These are phyloP conservation scores for Sporobolomyces roseus DNA, from an alignment of 768 basidiomycete species.

Conservation along the genomic window DNA sequence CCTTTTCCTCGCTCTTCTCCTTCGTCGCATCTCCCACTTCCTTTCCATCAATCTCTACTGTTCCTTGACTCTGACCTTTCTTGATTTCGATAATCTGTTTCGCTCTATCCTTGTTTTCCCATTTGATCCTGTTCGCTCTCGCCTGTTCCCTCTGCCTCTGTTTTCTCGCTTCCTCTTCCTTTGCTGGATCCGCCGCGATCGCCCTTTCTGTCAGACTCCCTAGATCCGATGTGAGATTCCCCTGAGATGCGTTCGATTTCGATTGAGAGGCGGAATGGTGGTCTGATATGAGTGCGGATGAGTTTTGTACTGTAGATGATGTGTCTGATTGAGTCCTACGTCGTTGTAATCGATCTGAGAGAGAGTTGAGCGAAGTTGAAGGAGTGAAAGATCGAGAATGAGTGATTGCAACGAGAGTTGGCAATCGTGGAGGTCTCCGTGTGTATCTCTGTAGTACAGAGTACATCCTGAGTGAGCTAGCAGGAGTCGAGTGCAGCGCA, in stretches of 20 bases:
- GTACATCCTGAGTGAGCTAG: too few relatives aligned
- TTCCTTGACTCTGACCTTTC: too few relatives aligned
- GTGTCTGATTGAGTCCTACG: too few relatives aligned
- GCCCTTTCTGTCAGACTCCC: not conserved
- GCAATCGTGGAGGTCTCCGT: not conserved
- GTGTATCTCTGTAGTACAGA: not conserved
- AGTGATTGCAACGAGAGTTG: not conserved
- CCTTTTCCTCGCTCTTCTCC: too few relatives aligned
- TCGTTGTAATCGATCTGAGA: slow-evolving; percentile 3
- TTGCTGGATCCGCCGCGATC: not conserved
- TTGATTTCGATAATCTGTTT: slow-evolving; percentile 2
- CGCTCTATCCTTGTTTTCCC: not conserved
- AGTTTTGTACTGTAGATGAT: too few relatives aligned
- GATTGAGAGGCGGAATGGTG: not conserved
- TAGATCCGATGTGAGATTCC: not conserved
- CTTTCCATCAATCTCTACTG: too few relatives aligned
- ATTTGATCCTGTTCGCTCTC: not conserved
- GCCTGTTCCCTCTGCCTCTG: not conserved
- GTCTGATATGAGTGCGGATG: not conserved
- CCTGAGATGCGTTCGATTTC: not conserved
- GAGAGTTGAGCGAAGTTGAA: not conserved
- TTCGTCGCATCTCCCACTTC: too few relatives aligned
- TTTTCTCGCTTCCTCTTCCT: not conserved
- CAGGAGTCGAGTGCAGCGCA: too few relatives aligned
- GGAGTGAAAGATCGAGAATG: slow-evolving; percentile 7